Conservation (phyloP, 2,329 filamentous ascomycete genomes). For the Ceratocystis lukuohia region DNA sequence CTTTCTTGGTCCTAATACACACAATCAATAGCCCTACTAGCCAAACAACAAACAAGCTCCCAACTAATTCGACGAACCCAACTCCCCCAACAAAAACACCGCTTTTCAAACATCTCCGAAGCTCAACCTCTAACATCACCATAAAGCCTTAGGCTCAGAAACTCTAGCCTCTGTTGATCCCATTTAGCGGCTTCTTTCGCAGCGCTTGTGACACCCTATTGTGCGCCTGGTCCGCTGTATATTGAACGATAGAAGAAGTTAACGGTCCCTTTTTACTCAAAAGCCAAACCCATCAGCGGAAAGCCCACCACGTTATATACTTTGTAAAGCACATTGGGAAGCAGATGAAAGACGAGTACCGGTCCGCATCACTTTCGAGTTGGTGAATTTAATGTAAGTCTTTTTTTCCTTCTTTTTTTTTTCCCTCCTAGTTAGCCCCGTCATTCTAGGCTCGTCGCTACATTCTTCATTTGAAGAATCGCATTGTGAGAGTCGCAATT, state of each 20-base stretch:
- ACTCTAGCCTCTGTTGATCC: not conserved
- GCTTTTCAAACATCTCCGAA: not conserved
- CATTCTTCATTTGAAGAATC: not conserved
- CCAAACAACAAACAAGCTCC: not conserved
- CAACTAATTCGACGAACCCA: not conserved
- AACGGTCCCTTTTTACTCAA: no score
- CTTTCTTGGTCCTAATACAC: not conserved
- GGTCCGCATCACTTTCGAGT: not conserved
- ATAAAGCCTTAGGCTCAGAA: not conserved
- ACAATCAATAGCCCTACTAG: not conserved
- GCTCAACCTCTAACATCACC: not conserved
- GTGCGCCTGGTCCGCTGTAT: no score
- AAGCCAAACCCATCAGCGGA: not conserved
- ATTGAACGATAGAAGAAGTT: no score
- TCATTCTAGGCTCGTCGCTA: not conserved
- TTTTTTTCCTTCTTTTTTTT: not conserved
- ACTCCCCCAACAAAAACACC: not conserved
- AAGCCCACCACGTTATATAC: not conserved
- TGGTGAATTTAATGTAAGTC: not conserved
- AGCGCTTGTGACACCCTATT: no score
- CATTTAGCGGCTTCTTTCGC: not conserved
- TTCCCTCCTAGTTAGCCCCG: not conserved
- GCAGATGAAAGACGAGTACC: not conserved
- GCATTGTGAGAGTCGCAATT: not conserved
- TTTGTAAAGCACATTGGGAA: not conserved